Evolutionary conservation across 2,329 filamentous ascomycete genomes (phyloP).

Genomic region (Cladosporium sp.): DNA sequence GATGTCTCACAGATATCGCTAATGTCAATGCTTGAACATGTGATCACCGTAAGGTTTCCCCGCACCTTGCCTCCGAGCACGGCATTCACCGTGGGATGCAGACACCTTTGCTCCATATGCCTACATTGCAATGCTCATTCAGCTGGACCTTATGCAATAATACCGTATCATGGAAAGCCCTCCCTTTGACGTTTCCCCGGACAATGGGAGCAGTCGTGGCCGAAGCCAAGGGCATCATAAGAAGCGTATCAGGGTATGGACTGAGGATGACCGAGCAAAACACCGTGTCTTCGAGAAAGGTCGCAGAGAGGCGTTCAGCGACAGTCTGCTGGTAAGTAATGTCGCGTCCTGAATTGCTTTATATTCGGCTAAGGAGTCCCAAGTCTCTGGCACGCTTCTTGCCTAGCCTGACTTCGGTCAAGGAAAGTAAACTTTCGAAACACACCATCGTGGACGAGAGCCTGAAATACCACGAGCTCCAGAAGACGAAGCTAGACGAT

Average conservation of each 20-base stretch:
- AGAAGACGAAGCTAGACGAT: conserved; percentile 3
- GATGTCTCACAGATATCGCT: too few relatives aligned
- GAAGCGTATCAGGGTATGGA: conserved; percentile 8
- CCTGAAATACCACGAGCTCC: conserved; percentile 13
- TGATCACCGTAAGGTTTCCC: too few relatives aligned
- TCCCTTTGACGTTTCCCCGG: not conserved
- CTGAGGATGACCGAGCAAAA: conserved; percentile 12
- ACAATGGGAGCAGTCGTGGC: not conserved
- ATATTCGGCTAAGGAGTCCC: not conserved
- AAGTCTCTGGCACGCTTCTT: conserved; percentile 14
- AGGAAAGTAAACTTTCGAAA: conserved; percentile 17
- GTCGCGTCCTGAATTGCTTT: not conserved
- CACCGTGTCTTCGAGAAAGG: conserved; percentile 17
- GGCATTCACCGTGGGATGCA: too few relatives aligned
- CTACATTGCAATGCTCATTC: too few relatives aligned
- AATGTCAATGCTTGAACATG: too few relatives aligned
- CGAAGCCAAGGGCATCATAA: conserved; percentile 1
- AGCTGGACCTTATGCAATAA: too few relatives aligned
- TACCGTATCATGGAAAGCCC: not conserved
- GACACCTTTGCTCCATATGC: too few relatives aligned
- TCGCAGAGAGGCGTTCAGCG: conserved; percentile 17
- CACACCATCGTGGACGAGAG: conserved; percentile 16
- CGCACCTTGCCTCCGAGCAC: too few relatives aligned
- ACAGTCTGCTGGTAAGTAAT: conserved; percentile 11
- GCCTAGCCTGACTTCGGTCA: conserved; percentile 13